Base-by-base conservation (phyloP, 1,284 basidiomycete species). In the Athelia psychrophila region DNA sequence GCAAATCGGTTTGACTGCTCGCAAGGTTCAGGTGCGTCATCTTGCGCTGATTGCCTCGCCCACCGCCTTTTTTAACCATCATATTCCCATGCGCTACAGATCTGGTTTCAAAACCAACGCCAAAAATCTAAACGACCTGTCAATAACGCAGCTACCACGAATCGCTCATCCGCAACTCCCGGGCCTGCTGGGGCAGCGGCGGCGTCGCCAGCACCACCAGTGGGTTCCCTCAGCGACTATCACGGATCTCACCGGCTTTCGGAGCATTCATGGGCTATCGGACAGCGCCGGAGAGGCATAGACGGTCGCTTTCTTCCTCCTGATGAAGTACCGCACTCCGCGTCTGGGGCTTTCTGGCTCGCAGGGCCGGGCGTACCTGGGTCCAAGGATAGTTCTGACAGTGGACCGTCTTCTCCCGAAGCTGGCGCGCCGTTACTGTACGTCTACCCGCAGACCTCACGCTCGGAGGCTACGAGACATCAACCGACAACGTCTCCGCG, bases 91-190 rank as follows among this genome's bases (percentile, higher is more conserved):
- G 6, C 27, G 13, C 27, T n/a, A 13, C 52, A 91, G 88, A 89
- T 91, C 57, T 91, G 88, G 88, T 91, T 91, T 67, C 88, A 91
- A 88, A 90, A 90, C 64, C 87, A 90, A 63, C 80, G 87, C 54
- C 88, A 91, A 72, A 91, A 91, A 64, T 86, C 88, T 12, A 77
- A 86, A 60, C 83, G 84, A 48, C 88, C 86, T 40, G 81, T 80
- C 48, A 68, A 69, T 52, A 65, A 61, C 53, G n/a, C 38, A 42
- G n/a, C 8, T n/a, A 9, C 38, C n/a, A n/a, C 38, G n/a, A 8
- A 6, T 16, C 38, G 38, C 20, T n/a, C 38, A n/a, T 22, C 38
- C 5, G 20, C n/a, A 18, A 42, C 38, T 5, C 38, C 38, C 6
- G 20, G 38, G 16, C 16, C 38, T 5, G 16, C 16, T 42, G 38